These are phyloP conservation scores for Claviceps digitariae DNA, from an alignment of 2,329 filamentous ascomycete genomes.

Conservation along the genomic window DNA sequence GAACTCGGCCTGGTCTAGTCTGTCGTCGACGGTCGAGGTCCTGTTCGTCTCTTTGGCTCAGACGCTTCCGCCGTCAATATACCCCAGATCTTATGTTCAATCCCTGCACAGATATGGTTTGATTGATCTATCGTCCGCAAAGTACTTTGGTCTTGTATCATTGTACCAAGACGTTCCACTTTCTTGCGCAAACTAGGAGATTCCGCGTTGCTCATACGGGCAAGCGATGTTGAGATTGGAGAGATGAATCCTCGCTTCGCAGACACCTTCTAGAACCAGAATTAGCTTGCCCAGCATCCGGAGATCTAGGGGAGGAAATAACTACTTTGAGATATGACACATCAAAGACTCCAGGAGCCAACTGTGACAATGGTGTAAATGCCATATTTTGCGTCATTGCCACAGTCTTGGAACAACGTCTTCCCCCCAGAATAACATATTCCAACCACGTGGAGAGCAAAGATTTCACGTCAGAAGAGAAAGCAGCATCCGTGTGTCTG, in stretches of 20 bases:
- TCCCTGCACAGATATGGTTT: slow-evolving; percentile 1
- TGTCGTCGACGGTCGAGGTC: neutral
- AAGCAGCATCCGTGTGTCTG: neutral
- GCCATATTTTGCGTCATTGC: slow-evolving; percentile 7
- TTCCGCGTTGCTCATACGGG: slow-evolving; percentile 20
- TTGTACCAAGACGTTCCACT: slow-evolving; percentile 6
- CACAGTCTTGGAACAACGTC: slow-evolving; percentile 11
- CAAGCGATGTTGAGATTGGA: slow-evolving; percentile 17
- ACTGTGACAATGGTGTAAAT: slow-evolving; percentile 12
- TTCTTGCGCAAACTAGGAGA: slow-evolving; percentile 21
- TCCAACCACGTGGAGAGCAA: slow-evolving; percentile 10
- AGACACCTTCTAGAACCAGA: slow-evolving; percentile 11
- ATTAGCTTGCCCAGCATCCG: slow-evolving; percentile 4
- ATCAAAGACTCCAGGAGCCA: slow-evolving; percentile 24
- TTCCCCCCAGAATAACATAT: slow-evolving; percentile 14
- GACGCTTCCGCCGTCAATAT: slow-evolving; percentile 11
- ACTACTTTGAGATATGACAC: slow-evolving; percentile 21
- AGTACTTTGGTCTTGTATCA: neutral
- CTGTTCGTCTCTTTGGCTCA: neutral
- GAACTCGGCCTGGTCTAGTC: neutral
- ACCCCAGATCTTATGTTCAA: slow-evolving; percentile 13
- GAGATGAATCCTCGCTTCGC: slow-evolving; percentile 15
- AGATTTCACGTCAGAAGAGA: neutral
- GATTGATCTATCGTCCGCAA: neutral
- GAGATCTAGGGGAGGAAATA: no score